Conservation (phyloP, 345 rosid species). For the Balakata baccata region DNA sequence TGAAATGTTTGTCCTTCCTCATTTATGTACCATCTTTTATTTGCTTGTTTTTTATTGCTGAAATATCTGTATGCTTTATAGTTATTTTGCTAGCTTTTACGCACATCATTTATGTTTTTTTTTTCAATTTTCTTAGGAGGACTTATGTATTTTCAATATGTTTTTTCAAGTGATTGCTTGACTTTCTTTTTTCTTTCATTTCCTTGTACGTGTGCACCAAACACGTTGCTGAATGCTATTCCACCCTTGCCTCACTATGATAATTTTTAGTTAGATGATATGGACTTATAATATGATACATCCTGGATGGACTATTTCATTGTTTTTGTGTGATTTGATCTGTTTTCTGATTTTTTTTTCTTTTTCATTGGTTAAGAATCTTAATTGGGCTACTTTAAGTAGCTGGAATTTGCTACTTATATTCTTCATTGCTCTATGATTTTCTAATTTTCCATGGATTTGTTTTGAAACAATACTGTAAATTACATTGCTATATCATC, state of each 20-base stretch:
- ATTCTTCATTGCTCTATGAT: not conserved
- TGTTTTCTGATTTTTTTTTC: not conserved
- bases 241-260: not conserved
- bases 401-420: not conserved
- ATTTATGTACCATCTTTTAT: no score
- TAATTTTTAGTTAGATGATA: not conserved
- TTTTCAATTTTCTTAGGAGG: not conserved
- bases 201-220: not conserved
- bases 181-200: not conserved
- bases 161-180: not conserved
- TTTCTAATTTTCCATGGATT: not conserved
- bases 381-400: not conserved
- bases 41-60: no score
- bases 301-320: not conserved
- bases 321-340: not conserved
- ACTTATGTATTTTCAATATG: not conserved
- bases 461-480: not conserved
- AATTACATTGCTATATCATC: not conserved
- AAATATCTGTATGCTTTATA: not conserved
- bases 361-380: not conserved
- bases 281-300: not conserved
- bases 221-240: slow-evolving; percentile 1
- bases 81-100: not conserved
- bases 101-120: not conserved
- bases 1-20: no score